Percentiles rank a stretch among this genome's conserved stretches.
Evolutionary conservation across 345 rosid genomes (phyloP).

Genomic region (Erucastrum elatum): DNA sequence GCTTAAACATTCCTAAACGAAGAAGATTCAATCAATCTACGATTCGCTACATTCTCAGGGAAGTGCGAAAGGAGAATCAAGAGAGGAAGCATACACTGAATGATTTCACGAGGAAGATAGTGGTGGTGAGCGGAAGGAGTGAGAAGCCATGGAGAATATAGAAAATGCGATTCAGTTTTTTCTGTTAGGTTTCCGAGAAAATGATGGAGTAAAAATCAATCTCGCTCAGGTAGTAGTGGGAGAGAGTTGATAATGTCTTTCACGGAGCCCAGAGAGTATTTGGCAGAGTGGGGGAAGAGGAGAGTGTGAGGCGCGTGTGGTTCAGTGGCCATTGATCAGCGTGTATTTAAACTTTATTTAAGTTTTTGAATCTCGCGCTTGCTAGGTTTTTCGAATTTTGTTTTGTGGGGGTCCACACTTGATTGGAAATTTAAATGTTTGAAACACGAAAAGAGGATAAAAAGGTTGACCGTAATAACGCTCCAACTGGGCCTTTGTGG

Average conservation of each 20-base stretch:
- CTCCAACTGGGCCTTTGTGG: not conserved
- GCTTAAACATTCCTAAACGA: not conserved
- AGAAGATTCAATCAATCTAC: not conserved
- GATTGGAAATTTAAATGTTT: slow-evolving; percentile 19
- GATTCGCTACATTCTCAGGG: not conserved
- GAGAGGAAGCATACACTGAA: slow-evolving; percentile 19
- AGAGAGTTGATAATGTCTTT: slow-evolving; percentile 10
- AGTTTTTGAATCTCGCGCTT: slow-evolving; percentile 58
- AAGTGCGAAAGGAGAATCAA: not conserved
- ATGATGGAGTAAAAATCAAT: not conserved
- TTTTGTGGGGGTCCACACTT: slow-evolving; percentile 19
- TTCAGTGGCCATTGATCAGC: slow-evolving; percentile 21
- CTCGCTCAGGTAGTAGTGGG: not conserved
- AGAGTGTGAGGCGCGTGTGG: slow-evolving; percentile 38
- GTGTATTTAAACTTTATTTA: slow-evolving; percentile 13
- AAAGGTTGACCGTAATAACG: slow-evolving; percentile 29
- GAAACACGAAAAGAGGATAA: slow-evolving; percentile 4
- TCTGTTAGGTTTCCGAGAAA: not conserved
- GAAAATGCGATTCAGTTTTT: not conserved
- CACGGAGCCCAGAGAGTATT: slow-evolving; percentile 25
- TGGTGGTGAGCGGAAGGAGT: not conserved
- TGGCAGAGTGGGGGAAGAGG: slow-evolving; percentile 1
- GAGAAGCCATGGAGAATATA: not conserved
- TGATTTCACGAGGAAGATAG: not conserved
- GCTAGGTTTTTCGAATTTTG: slow-evolving; percentile 37